Evolutionary conservation across 805 yeast species (phyloP).

Genomic region (Ogataea corticis): DNA sequence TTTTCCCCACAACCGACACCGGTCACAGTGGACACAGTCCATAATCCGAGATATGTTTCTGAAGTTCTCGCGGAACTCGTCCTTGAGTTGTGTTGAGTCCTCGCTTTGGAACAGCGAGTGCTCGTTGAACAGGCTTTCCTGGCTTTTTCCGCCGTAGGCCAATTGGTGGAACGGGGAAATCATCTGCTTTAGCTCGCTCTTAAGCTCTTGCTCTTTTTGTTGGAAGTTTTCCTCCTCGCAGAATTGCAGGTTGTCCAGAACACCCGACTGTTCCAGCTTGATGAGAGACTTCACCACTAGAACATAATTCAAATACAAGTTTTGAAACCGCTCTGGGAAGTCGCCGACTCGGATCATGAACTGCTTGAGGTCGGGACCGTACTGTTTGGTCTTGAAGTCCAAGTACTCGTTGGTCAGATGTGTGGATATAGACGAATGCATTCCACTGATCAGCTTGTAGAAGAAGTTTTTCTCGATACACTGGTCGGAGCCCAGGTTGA

Average conservation of each 20-base stretch:
- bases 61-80: conserved; percentile 83
- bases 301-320: conserved; percentile 90
- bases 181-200: conserved; percentile 33
- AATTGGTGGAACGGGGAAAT: conserved; percentile 30
- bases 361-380: conserved; percentile 79
- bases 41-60: conserved; percentile 87
- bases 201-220: conserved; percentile 30
- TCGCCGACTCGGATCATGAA: conserved; percentile 91
- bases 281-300: conserved; percentile 78
- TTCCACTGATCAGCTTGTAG: conserved; percentile 82
- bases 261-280: conserved; percentile 43
- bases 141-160: conserved; percentile 17
- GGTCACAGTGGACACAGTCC: conserved; percentile 99
- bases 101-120: conserved; percentile 48
- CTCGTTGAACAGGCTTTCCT: conserved; percentile 43
- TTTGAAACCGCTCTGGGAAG: conserved; percentile 84
- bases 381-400: conserved; percentile 66
- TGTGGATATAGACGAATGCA: conserved; percentile 94
- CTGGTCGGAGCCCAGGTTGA: conserved; percentile 45
- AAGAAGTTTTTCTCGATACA: conserved; percentile 89
- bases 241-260: conserved; percentile 30
- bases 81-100: conserved; percentile 58
- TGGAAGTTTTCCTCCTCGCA: conserved; percentile 31
- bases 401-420: conserved; percentile 86
- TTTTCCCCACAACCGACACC: conserved; percentile 98